These are phyloP conservation scores for Nakazawaea pomicola DNA, from an alignment of 805 yeast genomes.

Conservation along the genomic window DNA sequence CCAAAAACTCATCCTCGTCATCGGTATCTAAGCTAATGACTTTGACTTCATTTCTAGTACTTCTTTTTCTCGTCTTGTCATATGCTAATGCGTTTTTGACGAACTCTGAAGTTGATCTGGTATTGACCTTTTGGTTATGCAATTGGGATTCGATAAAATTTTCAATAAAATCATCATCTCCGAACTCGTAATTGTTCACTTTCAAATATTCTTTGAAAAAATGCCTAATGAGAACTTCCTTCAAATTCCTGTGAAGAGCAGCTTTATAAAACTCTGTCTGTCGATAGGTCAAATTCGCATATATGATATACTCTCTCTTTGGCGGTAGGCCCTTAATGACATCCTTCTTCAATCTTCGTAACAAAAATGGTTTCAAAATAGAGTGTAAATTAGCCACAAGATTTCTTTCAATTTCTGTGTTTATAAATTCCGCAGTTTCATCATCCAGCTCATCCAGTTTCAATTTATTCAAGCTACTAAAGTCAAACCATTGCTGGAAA, in stretches of 20 bases:
- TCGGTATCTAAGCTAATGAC: constrained; percentile 4
- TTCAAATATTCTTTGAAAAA: constrained; percentile 48
- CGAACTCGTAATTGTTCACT: constrained; percentile 26
- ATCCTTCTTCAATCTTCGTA: constrained; percentile 74
- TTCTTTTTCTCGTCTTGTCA: constrained; percentile 5
- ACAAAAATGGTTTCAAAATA: constrained; percentile 80
- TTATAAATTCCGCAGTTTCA: constrained; percentile 47
- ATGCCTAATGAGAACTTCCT: constrained; percentile 37
- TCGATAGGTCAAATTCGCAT: constrained; percentile 55
- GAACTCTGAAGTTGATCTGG: background rate
- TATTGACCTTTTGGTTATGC: background rate
- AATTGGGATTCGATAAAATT: constrained; percentile 34
- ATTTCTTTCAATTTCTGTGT: constrained; percentile 51
- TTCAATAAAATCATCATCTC: constrained; percentile 28
- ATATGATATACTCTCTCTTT: constrained; percentile 83
- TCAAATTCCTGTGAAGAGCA: constrained; percentile 42
- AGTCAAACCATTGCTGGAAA: constrained; percentile 94
- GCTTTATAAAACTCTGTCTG: constrained; percentile 63
- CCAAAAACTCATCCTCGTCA: constrained; percentile 14
- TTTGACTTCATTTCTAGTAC: constrained; percentile 3
- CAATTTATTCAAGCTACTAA: constrained; percentile 48
- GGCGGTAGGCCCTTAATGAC: constrained; percentile 74
- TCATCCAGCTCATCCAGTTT: constrained; percentile 29
- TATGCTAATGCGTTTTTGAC: background rate
- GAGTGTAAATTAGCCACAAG: constrained; percentile 78